Base-by-base conservation (phyloP, 441 rosid species). In the Omphalea diandra region DNA sequence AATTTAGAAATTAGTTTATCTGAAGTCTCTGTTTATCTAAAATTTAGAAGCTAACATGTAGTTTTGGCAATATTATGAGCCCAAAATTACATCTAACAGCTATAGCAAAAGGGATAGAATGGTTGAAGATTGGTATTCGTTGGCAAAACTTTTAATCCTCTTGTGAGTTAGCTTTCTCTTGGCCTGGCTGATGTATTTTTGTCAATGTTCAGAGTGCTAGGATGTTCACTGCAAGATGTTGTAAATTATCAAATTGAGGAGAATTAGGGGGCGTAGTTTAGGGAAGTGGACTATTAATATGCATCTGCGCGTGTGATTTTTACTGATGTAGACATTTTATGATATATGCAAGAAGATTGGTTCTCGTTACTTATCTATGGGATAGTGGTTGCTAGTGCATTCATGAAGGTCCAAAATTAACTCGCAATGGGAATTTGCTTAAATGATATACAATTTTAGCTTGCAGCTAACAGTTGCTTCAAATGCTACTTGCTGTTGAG, bases 211-310 rank as follows among this genome's bases (percentile, higher is more conserved):
- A 67, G 80, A 61, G 69, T 74, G 81, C 67, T 73, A 63, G 68
- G 73, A 73, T 65, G 61, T 68, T 67, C 54, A 18, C 7, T 58
- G 9, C 26, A 73, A 73, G 46, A 53, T 73, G 50, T 20, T 73
- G 90, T 82, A 75, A 47, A n/a, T n/a, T n/a, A n/a, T n/a, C n/a
- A n/a, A n/a, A 80, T 77, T 71, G 65, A 68, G 69, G 73, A 72
- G 73, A 40, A 69, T 29, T 76, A 70, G n/a, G 61, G 27, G 29
- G 24, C 49, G 33, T 20, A 57, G 67, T 43, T 72, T 46, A 64
- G 74, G 63, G 38, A 61, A 29, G 53, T 29, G 70, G 10, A 57
- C 64, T 17, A n/a, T 17, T 9, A 31, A 40, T 27, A 22, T 50
- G 7, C 40, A 24, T 63, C 4, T 58, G 71, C n/a, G 44, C 64